Conservation (phyloP, 768 basidiomycete species). For the Lentinula aciculospora region DNA sequence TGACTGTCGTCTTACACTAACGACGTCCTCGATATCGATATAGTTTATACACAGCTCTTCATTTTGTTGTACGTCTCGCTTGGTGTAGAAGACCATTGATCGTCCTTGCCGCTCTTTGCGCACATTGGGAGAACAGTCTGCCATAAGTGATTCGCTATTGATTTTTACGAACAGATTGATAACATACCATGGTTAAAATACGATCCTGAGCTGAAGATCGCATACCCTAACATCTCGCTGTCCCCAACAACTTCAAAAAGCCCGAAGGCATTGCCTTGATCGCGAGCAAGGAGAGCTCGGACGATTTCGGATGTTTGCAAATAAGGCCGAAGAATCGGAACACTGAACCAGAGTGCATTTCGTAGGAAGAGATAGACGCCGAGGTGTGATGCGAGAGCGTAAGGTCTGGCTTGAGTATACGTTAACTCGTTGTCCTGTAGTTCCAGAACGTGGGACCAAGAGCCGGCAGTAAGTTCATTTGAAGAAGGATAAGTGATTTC, state of each 20-base stretch:
- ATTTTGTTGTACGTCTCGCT: constrained; percentile 24
- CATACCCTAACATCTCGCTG: constrained; percentile 59
- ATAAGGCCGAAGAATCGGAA: constrained; percentile 22
- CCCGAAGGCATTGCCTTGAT: constrained; percentile 65
- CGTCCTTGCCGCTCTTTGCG: constrained; percentile 32
- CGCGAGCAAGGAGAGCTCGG: constrained; percentile 51
- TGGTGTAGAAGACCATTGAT: constrained; percentile 31
- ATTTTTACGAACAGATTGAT: background rate
- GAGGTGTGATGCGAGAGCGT: constrained; percentile 45
- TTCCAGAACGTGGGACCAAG: constrained; percentile 45
- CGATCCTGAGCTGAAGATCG: constrained; percentile 52
- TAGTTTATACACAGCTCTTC: constrained; percentile 46
- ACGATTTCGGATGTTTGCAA: constrained; percentile 35
- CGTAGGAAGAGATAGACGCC: constrained; percentile 51
- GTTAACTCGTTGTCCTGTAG: constrained; percentile 56
- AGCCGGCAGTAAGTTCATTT: constrained; percentile 5
- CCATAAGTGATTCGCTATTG: background rate
- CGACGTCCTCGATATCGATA: constrained; percentile 22
- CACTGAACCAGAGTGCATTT: constrained; percentile 21
- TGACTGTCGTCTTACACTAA: constrained; percentile 11
- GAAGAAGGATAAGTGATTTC: constrained; percentile 21
- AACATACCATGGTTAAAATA: constrained; percentile 65
- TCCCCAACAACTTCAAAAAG: constrained; percentile 54
- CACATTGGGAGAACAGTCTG: constrained; percentile 39
- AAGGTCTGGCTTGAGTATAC: constrained; percentile 39